Evolutionary conservation across 192 early-diverging fungal genomes (phyloP), one percentile per base, ranked within the genome.

Genomic region (Allomyces arbusculus): DNA sequence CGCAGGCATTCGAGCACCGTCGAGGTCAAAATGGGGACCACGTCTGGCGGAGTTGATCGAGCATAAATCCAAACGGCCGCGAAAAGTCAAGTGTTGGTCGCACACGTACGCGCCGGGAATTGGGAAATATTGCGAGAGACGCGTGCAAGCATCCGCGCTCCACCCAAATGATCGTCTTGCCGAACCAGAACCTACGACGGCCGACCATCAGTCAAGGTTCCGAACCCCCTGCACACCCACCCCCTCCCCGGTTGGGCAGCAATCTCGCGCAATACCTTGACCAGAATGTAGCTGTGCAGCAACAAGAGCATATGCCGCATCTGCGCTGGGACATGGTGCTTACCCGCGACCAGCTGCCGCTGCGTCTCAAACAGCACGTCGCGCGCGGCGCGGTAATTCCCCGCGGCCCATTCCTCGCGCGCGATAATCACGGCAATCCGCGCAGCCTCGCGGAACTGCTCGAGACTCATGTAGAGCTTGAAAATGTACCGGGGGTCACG

Each of bases 1-100:
- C 81, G 68, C 62, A 82, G 69, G 65, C 81, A 82, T 65, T 82
- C 81, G 20, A 82, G 73, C n/a, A 82, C 81, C n/a, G 81, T 82
- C 5, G 81, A 82, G 40, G 81, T 82, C 25, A 82, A 68, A 28
- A 82, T 82, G 7, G 73, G 76, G 3, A 82, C 76, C 23, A 78
- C 69, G 63, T 82, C 68, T 69, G 24, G 20, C 4, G 20, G 50
- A 7, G 33, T 40, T 8, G 33, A 40, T 40, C 7, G 8, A 40
- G 7, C 4, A 7, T 40, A 3, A 40, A 40, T 40, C 33, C 7
- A 7, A 40, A 24, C 6, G 3, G 24, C 33, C 3, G 22, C 33
- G n/a, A 26, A 23, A 28, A 1, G 22, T 62, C 61, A n/a, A 11
- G 33, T 26, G 20, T 9, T 19, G 33, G 33, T 40, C 33, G 24